Evolutionary conservation across 352 stramenopile species (phyloP).

Genomic region (Thraustotheca clavata): DNA sequence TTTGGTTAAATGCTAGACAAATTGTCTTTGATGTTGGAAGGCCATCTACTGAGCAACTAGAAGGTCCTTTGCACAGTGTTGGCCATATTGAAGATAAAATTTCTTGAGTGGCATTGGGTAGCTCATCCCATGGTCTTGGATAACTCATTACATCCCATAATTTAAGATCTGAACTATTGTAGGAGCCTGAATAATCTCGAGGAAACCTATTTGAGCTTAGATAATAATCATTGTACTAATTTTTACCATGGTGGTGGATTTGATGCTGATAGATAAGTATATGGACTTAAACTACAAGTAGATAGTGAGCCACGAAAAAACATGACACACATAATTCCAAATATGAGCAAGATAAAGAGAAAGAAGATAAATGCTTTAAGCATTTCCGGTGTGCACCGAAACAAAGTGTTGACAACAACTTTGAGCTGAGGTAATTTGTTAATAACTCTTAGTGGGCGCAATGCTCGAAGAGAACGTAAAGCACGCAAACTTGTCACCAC

Average conservation of each 20-base stretch:
- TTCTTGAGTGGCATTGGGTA: constrained; percentile 28
- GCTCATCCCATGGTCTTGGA: constrained; percentile 35
- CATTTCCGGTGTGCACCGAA: constrained; percentile 65
- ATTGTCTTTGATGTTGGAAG: constrained; percentile 37
- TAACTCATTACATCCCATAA: constrained; percentile 43
- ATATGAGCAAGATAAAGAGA: constrained; percentile 57
- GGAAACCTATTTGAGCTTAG: constrained; percentile 6
- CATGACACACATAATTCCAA: constrained; percentile 60
- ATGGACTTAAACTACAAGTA: constrained; percentile 28
- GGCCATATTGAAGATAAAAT: constrained; percentile 31
- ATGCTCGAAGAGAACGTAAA: constrained; percentile 49
- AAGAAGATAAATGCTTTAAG: constrained; percentile 45
- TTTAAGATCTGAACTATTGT: not conserved
- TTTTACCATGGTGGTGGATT: not conserved
- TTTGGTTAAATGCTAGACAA: constrained; percentile 33
- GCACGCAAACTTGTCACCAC: constrained; percentile 30
- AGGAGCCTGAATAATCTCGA: constrained; percentile 11
- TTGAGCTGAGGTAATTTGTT: constrained; percentile 64
- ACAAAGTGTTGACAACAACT: constrained; percentile 80
- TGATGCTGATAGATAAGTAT: constrained; percentile 10
- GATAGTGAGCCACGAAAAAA: constrained; percentile 62
- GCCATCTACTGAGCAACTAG: not conserved
- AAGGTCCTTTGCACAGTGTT: not conserved
- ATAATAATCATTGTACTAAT: not conserved
- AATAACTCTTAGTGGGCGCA: constrained; percentile 73